A percentile compares a stretch with the other conserved stretches of the same genome.
phyloP scores from a whole-genome alignment of 2,329 filamentous ascomycete genomes.

The Stemphylium vesicarium region DNA sequence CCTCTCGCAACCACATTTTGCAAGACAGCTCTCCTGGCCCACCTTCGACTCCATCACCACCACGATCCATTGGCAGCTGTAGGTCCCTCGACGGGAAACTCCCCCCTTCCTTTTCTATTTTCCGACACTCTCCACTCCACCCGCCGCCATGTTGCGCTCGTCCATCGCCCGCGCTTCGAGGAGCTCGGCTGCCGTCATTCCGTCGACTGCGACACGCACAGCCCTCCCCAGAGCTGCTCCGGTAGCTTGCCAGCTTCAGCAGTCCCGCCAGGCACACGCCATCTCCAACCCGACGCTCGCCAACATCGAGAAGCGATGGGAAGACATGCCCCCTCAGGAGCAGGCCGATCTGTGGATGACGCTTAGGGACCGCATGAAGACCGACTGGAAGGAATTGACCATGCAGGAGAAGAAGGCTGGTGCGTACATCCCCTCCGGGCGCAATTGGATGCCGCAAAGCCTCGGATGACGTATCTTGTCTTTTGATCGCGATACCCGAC shows the following conservation, averaged over 20 bases:
- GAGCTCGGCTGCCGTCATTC: slow-evolving; percentile 45
- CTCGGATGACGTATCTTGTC: slow-evolving; percentile 41
- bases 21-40: slow-evolving; percentile 30
- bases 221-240: slow-evolving; percentile 41
- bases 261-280: slow-evolving; percentile 76
- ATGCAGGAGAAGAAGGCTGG: slow-evolving; percentile 98
- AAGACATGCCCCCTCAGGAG: slow-evolving; percentile 96
- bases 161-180: slow-evolving; percentile 48
- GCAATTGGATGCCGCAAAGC: slow-evolving; percentile 18
- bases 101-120: slow-evolving; percentile 39
- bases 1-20: slow-evolving; percentile 23
- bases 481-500: slow-evolving; percentile 29
- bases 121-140: slow-evolving; percentile 49
- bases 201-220: slow-evolving; percentile 45
- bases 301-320: slow-evolving; percentile 99
- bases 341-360: slow-evolving; percentile 99
- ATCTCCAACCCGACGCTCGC: slow-evolving; percentile 97
- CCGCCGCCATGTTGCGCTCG: slow-evolving; percentile 49
- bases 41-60: slow-evolving; percentile 40
- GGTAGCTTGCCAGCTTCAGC: slow-evolving; percentile 55
- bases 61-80: slow-evolving; percentile 48
- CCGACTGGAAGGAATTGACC: slow-evolving; percentile 93
- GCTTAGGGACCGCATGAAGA: slow-evolving; percentile 98
- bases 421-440: slow-evolving; percentile 61
- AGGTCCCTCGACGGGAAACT: slow-evolving; percentile 45